Percentiles rank a stretch among this genome's conserved stretches.
Conservation (phyloP, 352 stramenopile genomes). For the Pythium plurisporium region DNA sequence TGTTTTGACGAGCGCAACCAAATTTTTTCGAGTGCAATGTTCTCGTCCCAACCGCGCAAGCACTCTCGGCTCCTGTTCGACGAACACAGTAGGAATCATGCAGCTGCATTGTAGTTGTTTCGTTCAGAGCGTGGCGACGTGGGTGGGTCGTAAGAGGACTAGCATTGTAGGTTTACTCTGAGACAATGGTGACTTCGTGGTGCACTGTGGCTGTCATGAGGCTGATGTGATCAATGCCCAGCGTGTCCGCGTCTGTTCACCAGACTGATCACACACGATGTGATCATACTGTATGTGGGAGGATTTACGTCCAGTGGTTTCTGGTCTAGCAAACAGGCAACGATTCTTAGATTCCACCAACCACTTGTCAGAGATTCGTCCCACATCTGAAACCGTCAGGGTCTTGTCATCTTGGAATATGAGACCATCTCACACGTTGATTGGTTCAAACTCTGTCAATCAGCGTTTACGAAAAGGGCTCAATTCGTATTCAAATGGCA, state of each 20-base stretch:
- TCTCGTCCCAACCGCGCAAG: too few relatives aligned
- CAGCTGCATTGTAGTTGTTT: too few relatives aligned
- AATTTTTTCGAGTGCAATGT: too few relatives aligned
- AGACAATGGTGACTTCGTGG: too few relatives aligned
- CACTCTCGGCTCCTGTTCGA: too few relatives aligned
- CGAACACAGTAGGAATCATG: too few relatives aligned
- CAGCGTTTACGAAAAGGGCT: constrained; percentile 2
- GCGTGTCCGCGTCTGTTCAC: too few relatives aligned
- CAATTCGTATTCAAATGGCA: constrained; percentile 1
- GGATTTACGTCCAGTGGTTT: not conserved
- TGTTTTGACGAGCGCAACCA: too few relatives aligned
- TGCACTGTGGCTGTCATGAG: too few relatives aligned
- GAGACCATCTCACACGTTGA: not conserved
- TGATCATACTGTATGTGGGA: not conserved
- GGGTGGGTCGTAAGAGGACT: too few relatives aligned
- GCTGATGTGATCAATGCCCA: not conserved
- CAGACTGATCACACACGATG: not conserved
- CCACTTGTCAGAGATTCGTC: not conserved
- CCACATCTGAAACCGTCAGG: not conserved
- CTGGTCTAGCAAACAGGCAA: not conserved
- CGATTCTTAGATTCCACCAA: not conserved
- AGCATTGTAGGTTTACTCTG: too few relatives aligned
- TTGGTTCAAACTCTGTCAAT: not conserved
- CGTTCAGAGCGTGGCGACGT: too few relatives aligned
- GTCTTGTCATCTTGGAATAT: not conserved